Evolutionary conservation across 1,284 basidiomycete species (phyloP).

Genomic region (Fomitopsis palustris): DNA sequence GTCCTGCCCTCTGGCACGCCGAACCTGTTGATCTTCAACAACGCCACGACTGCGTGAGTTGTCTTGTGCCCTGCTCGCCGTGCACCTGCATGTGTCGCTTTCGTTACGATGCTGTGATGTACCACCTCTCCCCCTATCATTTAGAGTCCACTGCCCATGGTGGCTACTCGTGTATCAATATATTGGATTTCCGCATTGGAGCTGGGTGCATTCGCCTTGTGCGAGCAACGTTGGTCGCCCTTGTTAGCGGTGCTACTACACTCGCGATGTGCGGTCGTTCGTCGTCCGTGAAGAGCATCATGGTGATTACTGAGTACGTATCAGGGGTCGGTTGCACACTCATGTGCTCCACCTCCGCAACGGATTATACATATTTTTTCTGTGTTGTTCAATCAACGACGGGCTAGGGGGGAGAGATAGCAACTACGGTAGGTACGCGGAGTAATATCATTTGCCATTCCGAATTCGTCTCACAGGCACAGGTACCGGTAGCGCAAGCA

Average conservation of each 20-base stretch:
- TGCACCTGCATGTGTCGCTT: not conserved
- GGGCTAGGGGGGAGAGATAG: no score
- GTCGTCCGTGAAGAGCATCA: no score
- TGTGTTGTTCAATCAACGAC: no score
- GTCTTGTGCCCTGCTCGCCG: not conserved
- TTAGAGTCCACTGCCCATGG: not conserved
- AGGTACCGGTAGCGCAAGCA: no score
- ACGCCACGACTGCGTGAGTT: constrained; percentile 33
- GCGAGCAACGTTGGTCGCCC: not conserved
- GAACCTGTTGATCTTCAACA: constrained; percentile 63
- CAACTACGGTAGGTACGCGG: no score
- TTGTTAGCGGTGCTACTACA: not conserved
- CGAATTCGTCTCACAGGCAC: no score
- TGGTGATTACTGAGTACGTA: no score
- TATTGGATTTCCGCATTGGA: not conserved
- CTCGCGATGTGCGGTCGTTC: no score
- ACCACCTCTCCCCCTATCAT: not conserved
- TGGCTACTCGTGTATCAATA: constrained; percentile 3
- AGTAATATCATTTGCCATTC: no score
- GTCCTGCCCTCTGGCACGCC: constrained; percentile 45
- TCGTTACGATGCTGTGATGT: not conserved
- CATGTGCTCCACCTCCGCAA: no score
- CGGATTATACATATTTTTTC: no score
- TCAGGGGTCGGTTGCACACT: no score
- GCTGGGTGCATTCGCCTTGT: not conserved